A percentile compares a stretch with the other conserved stretches of the same genome.
Conservation (phyloP, 345 rosid genomes). For the Populus ilicifolia region DNA sequence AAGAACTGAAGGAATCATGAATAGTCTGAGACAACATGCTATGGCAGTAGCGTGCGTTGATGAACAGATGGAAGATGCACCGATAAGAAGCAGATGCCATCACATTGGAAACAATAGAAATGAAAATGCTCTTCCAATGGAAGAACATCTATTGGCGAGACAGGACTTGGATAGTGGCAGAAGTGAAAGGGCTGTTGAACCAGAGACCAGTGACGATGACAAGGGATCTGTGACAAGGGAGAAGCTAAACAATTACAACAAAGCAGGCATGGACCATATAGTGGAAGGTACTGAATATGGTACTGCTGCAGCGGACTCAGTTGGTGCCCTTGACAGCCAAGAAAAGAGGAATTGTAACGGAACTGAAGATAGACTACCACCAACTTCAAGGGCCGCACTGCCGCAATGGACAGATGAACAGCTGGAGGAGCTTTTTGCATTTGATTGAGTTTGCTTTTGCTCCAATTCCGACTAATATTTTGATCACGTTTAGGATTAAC, state of each 20-base stretch:
- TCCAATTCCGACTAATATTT: neutral
- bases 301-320: neutral
- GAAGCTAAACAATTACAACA: slow-evolving; percentile 13
- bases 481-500: neutral
- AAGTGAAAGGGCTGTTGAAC: slow-evolving; percentile 6
- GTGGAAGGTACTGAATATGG: slow-evolving; percentile 7
- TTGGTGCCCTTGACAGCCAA: neutral
- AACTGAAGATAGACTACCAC: slow-evolving; percentile 10
- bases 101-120: slow-evolving; percentile 22
- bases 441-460: slow-evolving; percentile 35
- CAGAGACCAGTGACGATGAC: neutral
- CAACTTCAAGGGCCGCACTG: slow-evolving; percentile 27
- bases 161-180: slow-evolving; percentile 18
- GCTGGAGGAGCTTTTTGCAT: slow-evolving; percentile 64
- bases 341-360: neutral
- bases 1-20: slow-evolving; percentile 45
- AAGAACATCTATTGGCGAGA: slow-evolving; percentile 18
- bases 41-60: slow-evolving; percentile 18
- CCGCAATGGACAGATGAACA: slow-evolving; percentile 91
- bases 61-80: slow-evolving; percentile 17
- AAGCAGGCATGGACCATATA: slow-evolving; percentile 17
- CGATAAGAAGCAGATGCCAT: slow-evolving; percentile 10
- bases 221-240: slow-evolving; percentile 7
- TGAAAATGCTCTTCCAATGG: slow-evolving; percentile 14
- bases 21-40: slow-evolving; percentile 36